Evolutionary conservation across 441 rosid genomes (phyloP), one percentile per base, ranked within the genome.

Genomic region (Biscutella laevigata): DNA sequence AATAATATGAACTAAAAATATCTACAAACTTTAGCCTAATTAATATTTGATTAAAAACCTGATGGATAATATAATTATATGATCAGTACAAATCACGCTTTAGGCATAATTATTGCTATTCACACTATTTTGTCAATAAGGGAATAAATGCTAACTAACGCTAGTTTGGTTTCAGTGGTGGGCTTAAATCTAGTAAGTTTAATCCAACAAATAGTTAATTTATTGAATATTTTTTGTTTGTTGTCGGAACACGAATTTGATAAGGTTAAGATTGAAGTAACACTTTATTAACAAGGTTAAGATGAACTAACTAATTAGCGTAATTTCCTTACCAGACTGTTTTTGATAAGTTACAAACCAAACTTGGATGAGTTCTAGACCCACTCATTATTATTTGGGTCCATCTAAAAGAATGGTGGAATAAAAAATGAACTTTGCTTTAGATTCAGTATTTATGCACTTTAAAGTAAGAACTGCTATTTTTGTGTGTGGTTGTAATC

Each of bases 61-160:
- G 33, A 29, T 3, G 34, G 17, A 29, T 39, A 38, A 1, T 6
- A 39, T 29, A 7, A 26, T 26, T 35, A 14, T 13, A 61, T 35
- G 7, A 43, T n/a, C n/a, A n/a, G 20, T 27, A 20, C n/a, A 44
- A 12, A 27, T 13, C 21, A 51, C 25, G n/a, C 5, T 6, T 38
- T 48, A 14, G 13, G 48, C 26, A 49, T 36, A 38, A 28, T 21
- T 29, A 30, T 39, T 60, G 57, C 35, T 4, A 32, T 24, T 17
- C 25, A 26, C 4, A 51, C 10, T 13, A 30, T 6, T 37, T 41
- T 33, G 37, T 25, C 41, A 21, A 42, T 24, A 13, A 33, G 7
- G 30, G n/a, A 61, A 9, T 51, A 44, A 61, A 41, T 26, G 33
- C 25, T 42, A 39, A 40, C 42, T 15, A 50, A 61, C 40, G 28